Conservation (phyloP, 2,329 filamentous ascomycete genomes). For the Fusarium sp. region DNA sequence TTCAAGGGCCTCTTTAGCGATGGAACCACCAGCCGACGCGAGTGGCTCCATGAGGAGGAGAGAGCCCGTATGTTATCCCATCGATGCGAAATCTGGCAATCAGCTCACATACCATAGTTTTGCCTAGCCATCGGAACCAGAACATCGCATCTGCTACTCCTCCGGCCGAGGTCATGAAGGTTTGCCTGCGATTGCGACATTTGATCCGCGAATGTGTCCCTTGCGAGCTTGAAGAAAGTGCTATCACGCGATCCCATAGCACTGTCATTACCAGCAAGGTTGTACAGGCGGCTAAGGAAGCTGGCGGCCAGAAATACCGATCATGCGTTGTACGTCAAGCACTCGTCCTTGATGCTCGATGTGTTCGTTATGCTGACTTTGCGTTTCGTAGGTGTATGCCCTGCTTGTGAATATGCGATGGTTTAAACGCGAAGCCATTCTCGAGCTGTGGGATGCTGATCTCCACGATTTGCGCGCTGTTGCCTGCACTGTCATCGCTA, state of each 20-base stretch:
- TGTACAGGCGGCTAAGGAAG: constrained; percentile 81
- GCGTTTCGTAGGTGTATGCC: constrained; percentile 68
- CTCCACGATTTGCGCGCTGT: constrained; percentile 81
- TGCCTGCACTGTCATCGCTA: constrained; percentile 93
- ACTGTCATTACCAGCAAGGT: constrained; percentile 85
- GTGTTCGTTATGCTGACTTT: not conserved
- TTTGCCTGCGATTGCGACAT: constrained; percentile 89
- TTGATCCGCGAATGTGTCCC: constrained; percentile 90
- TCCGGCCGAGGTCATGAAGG: constrained; percentile 84
- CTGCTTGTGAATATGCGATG: constrained; percentile 76
- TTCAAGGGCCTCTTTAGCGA: constrained; percentile 47
- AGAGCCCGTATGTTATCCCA: constrained; percentile 54
- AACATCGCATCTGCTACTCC: constrained; percentile 74
- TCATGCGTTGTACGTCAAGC: constrained; percentile 72
- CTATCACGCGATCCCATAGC: constrained; percentile 84
- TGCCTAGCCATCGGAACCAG: constrained; percentile 70
- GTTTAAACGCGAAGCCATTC: constrained; percentile 81
- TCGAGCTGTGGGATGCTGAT: constrained; percentile 93
- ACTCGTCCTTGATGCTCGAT: not conserved
- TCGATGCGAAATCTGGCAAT: not conserved
- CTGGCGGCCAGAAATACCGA: constrained; percentile 78
- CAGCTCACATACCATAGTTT: constrained; percentile 58
- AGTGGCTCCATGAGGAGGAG: constrained; percentile 57
- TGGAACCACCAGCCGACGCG: constrained; percentile 43
- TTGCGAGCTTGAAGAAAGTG: constrained; percentile 83